Base-by-base conservation (phyloP, 805 yeast genomes). In the Candida chilensis region DNA sequence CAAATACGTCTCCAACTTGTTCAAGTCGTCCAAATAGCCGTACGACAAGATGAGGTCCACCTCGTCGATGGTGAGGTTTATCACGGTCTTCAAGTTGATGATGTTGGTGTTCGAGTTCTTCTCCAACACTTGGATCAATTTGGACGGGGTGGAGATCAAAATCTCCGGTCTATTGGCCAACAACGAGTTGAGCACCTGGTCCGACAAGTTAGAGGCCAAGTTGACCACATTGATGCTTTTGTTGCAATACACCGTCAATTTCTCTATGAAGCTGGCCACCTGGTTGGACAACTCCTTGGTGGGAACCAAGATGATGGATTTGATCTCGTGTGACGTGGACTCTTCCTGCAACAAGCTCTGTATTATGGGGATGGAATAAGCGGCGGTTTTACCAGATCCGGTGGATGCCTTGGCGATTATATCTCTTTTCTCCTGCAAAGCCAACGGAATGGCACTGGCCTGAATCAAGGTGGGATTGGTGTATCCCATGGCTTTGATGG, bases 381-480 rank as follows among this genome's bases (percentile, higher is more conserved):
- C 94, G 8, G 85, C 83, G 0, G 97, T 90, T 54, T 90, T 90
- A 40, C 97, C 97, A 6, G 95, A 82, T 4, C 98, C 98, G 0
- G 98, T 90, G 16, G 85, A 76, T 5, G 97, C 96, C 49, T 83
- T 78, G 22, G 96, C 96, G 28, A 90, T 80, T 39, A 90, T 81
- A 51, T 90, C 96, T 59, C 87, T 79, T 48, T 80, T 83, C 41
- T 90, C 92, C 39, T 85, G 82, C 31, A 92, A 57, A 1, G 98
- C 96, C 29, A 92, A 60, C 26, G 94, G 95, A 36, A 92, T 85
- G n/a, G 95, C 82, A 48, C 78, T 78, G 6, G 94, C 71, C 57
- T 92, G 98, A 32, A 92, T 81, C 34, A 86, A 67, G 1, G 97
- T 92, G 7, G 98, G 97, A 47, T 80, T 76, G 32, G 68, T 72